Evolutionary conservation across 257 asterid species (phyloP), one percentile per base, ranked within the genome.

Genomic region (Penstemon newberryi): DNA sequence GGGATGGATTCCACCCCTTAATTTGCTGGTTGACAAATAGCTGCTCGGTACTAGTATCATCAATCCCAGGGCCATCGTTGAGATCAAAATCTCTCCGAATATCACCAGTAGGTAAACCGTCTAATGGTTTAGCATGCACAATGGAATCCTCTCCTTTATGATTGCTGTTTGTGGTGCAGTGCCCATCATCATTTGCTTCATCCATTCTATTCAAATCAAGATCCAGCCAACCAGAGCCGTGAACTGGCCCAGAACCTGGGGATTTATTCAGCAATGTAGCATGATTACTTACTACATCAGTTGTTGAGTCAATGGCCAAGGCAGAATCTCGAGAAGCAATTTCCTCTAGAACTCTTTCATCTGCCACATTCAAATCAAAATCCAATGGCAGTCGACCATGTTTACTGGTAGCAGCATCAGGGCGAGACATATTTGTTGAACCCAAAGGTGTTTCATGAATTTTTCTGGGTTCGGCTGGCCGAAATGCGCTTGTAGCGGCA

Each of bases 391-490:
- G 7, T 0, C 95, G 90, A 10, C 73, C 71, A 18, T 55, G 67
- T 63, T 83, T 88, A 73, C 80, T 72, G 37, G 84, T 60, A n/a
- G 84, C 79, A 60, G 75, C 78, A 66, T 82, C 90, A 53, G 79
- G n/a, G 37, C 13, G 67, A 39, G 69, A 67, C 43, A 55, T 63
- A 73, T 44, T 62, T 18, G 78, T 41, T 13, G 79, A 53, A 75
- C 67, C 63, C 42, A 76, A 15, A 5, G 75, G 72, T 41, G 41
- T 59, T 71, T 81, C 93, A 69, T 64, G 70, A 58, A 72, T 80
- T 75, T 85, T 92, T 63, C 97, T 65, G 60, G 99, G 97, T 77
- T 93, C 99, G 33, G 99, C 99, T 7, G 97, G 99, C n/a, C 99
- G 85, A 75, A 93, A 93, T 36, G 99, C 97, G 75, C 99, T 93